Base-by-base conservation (phyloP, 192 early-diverging fungal species). In the Coemansia nantahalensis region DNA sequence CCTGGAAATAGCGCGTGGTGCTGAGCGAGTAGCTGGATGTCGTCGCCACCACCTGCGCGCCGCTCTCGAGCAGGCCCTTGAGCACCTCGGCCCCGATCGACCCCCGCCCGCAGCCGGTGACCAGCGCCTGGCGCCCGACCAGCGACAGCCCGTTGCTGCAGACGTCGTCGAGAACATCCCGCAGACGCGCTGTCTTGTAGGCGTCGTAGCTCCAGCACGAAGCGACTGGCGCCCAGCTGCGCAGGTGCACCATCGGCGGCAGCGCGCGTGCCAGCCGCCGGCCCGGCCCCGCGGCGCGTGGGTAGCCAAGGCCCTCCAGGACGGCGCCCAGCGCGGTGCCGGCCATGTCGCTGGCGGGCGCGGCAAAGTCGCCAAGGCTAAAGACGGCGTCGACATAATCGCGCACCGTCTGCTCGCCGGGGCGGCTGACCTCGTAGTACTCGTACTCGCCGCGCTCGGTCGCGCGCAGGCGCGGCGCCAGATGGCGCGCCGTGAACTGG, bases 31-130 rank as follows among this genome's bases (percentile, higher is more conserved):
- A 94, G 46, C 90, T 84, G 5, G 92, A 94, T 30, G 94, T 97
- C 11, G 94, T 97, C 8, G 89, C 91, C 50, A 97, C 74, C 21
- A 94, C 91, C 56, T 84, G 76, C 39, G 89, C 90, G 48, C 94
- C 94, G 54, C 89, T 89, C 23, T 85, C 87, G 10, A 97, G 68
- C 32, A 94, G 70, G 17, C 86, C 90, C 72, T 91, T 89, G 51
- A 97, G 78, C 24, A 97, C 80, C 51, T 92, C 86, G n/a, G 89
- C 82, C 58, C 94, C 94, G 62, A 97, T 97, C 4, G 92, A 94
- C 49, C 83, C 91, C 43, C 80, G 82, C 47, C 93, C 93, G 44
- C 90, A 91, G 54, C 94, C 94, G 33, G 92, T 94, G 41, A 97
- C 77, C 17, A 97, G 79, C 19, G 83, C 90, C 51, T 74, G 78